Evolutionary conservation across 495 filamentous ascomycete species (phyloP).

Genomic region (Collariella sp.): DNA sequence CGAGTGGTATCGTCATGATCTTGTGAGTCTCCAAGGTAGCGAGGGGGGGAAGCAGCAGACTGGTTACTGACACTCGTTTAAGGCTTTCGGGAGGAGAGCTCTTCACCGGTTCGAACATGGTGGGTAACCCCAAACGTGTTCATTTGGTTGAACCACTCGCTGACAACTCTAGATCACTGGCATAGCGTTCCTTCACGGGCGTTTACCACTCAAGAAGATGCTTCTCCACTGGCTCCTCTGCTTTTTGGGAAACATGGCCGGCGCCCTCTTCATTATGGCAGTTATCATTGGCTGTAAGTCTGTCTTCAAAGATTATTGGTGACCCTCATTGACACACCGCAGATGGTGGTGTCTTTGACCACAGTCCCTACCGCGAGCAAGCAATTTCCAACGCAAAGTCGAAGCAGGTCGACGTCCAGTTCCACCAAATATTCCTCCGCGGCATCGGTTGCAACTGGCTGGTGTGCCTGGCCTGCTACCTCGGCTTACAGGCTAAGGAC

Average conservation of each 20-base stretch:
- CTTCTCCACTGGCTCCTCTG: slow-evolving; percentile 48
- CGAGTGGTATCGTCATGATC: slow-evolving; percentile 51
- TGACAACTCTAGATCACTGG: slow-evolving; percentile 43
- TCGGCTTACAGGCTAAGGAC: slow-evolving; percentile 49
- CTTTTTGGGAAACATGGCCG: slow-evolving; percentile 54
- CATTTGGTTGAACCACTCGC: not conserved
- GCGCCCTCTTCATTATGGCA: no score
- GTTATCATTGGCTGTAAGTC: slow-evolving; percentile 51
- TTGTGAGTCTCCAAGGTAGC: no score
- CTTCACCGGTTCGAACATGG: slow-evolving; percentile 53
- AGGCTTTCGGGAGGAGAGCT: slow-evolving; percentile 50
- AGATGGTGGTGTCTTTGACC: slow-evolving; percentile 51
- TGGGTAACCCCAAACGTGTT: slow-evolving; percentile 23
- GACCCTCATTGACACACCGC: not conserved
- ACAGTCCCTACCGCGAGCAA: slow-evolving; percentile 41
- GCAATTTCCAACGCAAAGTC: slow-evolving; percentile 39
- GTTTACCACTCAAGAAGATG: slow-evolving; percentile 42
- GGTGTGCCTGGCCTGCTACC: slow-evolving; percentile 51
- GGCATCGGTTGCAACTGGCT: slow-evolving; percentile 60
- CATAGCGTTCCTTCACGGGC: slow-evolving; percentile 45
- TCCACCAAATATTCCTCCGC: slow-evolving; percentile 52
- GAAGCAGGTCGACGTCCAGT: slow-evolving; percentile 47
- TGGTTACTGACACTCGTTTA: no score
- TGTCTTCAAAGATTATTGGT: not conserved
- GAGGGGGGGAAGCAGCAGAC: no score